Evolutionary conservation across 2,329 filamentous ascomycete species (phyloP).

Genomic region (Nigrospora osmanthi): DNA sequence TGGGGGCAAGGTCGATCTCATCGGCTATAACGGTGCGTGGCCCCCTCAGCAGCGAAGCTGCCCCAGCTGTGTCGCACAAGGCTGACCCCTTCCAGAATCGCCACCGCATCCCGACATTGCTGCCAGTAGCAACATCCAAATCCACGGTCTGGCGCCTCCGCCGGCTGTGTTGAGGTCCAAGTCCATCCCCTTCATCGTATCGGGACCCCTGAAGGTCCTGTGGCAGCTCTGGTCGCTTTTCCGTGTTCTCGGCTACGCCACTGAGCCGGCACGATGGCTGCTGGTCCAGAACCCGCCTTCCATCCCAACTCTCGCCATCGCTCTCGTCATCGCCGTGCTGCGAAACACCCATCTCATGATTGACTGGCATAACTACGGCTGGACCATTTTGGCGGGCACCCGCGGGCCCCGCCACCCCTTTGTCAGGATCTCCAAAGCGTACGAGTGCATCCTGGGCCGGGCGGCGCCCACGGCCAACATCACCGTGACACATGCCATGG

Average conservation of each 20-base stretch:
- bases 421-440: constrained; percentile 68
- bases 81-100: constrained; percentile 49
- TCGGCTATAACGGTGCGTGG: constrained; percentile 72
- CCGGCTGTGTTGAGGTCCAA: constrained; percentile 61
- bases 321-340: constrained; percentile 62
- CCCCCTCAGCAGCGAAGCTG: not conserved
- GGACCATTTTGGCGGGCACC: constrained; percentile 73
- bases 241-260: constrained; percentile 62
- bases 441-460: constrained; percentile 67
- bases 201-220: constrained; percentile 77
- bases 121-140: constrained; percentile 58
- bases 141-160: constrained; percentile 62
- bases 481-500: constrained; percentile 87
- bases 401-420: constrained; percentile 57
- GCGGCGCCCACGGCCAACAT: constrained; percentile 66
- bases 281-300: constrained; percentile 93
- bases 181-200: constrained; percentile 66
- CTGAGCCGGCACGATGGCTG: constrained; percentile 73
- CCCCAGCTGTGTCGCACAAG: not conserved
- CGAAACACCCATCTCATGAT: constrained; percentile 78
- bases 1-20: constrained; percentile 71
- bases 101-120: constrained; percentile 71
- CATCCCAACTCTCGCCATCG: constrained; percentile 79
- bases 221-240: constrained; percentile 73
- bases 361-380: constrained; percentile 99